These are phyloP conservation scores for Lycium ferocissimum DNA, from an alignment of 257 asterid species.

Conservation along the genomic window DNA sequence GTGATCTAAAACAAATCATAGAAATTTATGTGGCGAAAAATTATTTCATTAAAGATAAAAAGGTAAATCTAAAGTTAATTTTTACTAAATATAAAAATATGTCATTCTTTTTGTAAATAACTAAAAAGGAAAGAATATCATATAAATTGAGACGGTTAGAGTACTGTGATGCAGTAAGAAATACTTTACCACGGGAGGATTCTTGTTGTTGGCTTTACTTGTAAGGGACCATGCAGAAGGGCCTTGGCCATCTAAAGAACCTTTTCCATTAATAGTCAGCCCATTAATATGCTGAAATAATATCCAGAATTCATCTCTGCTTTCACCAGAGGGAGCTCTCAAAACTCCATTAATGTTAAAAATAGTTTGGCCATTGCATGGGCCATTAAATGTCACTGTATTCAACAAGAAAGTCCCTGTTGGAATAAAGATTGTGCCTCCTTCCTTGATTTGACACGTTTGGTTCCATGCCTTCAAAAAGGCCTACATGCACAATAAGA, in stretches of 20 bases:
- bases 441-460: slow-evolving; percentile 26
- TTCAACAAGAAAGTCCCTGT: slow-evolving; percentile 29
- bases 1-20: too few relatives aligned
- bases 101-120: neutral
- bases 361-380: slow-evolving; percentile 28
- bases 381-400: slow-evolving; percentile 21
- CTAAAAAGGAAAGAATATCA: neutral
- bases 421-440: slow-evolving; percentile 31
- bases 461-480: slow-evolving; percentile 33
- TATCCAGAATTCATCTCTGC: slow-evolving; percentile 11
- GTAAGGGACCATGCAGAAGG: slow-evolving; percentile 25
- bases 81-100: too few relatives aligned
- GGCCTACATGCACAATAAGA: slow-evolving; percentile 12
- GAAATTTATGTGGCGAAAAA: too few relatives aligned
- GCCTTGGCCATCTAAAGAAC: slow-evolving; percentile 38
- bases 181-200: slow-evolving; percentile 25
- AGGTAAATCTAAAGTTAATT: too few relatives aligned
- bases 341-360: slow-evolving; percentile 19
- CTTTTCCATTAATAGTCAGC: slow-evolving; percentile 26
- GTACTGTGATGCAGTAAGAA: neutral
- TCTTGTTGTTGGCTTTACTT: neutral
- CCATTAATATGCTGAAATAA: slow-evolving; percentile 1
- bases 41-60: too few relatives aligned
- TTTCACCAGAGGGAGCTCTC: slow-evolving; percentile 1
- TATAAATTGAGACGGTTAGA: neutral